These are phyloP conservation scores for Cynanchum wilfordii DNA, from an alignment of 257 asterid genomes.

Conservation along the genomic window DNA sequence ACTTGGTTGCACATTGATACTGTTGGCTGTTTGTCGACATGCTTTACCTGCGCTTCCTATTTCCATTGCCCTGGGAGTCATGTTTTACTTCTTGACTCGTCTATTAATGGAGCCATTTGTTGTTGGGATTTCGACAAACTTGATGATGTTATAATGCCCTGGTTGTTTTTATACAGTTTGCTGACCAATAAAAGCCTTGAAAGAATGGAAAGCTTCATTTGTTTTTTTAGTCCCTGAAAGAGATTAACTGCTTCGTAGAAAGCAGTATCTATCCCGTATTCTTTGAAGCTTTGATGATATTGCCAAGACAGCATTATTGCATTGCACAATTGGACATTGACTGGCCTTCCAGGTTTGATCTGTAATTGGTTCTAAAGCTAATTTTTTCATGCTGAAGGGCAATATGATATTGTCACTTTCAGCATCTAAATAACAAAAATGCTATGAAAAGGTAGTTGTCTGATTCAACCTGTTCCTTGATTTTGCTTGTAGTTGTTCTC, in stretches of 20 bases:
- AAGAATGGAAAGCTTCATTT: constrained; percentile 8
- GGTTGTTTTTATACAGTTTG: constrained; percentile 14
- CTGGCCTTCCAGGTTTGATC: constrained; percentile 17
- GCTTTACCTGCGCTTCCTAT: constrained; percentile 97
- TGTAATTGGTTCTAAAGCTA: neutral
- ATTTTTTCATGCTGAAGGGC: constrained; percentile 3
- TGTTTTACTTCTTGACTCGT: constrained; percentile 89
- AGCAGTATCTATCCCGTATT: neutral
- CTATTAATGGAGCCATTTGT: constrained; percentile 90
- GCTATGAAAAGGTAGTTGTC: neutral
- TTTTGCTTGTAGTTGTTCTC: neutral
- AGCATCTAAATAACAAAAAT: neutral
- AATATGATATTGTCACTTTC: neutral
- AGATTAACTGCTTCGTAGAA: constrained; percentile 7
- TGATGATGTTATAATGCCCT: constrained; percentile 67
- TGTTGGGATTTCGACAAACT: constrained; percentile 76
- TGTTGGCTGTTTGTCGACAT: constrained; percentile 76
- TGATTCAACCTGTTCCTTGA: neutral
- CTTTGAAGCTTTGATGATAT: neutral
- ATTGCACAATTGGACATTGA: neutral
- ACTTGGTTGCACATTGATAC: constrained; percentile 80
- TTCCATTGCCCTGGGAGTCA: constrained; percentile 72
- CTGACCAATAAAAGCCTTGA: neutral
- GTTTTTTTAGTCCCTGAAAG: neutral
- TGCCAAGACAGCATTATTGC: neutral